phyloP scores from a whole-genome alignment of 1,284 basidiomycete genomes.

The Xanthoconium separans region DNA sequence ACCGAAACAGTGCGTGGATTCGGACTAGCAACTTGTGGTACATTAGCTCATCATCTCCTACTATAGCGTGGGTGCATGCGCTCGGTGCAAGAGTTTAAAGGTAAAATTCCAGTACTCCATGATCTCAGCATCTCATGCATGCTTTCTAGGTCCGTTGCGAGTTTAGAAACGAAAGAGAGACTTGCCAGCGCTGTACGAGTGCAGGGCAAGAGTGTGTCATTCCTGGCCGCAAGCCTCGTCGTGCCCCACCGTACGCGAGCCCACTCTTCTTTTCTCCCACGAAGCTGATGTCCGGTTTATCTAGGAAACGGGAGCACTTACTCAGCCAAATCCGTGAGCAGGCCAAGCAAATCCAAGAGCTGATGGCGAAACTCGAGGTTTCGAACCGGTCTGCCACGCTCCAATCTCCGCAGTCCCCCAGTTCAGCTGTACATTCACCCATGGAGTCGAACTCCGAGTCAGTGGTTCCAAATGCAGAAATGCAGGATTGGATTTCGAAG shows the following conservation, averaged over 20 bases:
- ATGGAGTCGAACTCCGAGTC: conserved; percentile 30
- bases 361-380: conserved; percentile 63
- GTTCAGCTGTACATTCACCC: conserved; percentile 22
- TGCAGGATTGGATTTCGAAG: conserved; percentile 72
- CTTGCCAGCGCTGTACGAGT: conserved; percentile 67
- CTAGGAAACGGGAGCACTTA: conserved; percentile 73
- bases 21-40: neutral
- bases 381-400: conserved; percentile 19
- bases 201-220: conserved; percentile 70
- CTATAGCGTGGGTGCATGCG: conserved; percentile 55
- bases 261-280: neutral
- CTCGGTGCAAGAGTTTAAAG: conserved; percentile 74
- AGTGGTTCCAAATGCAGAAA: conserved; percentile 38
- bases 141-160: conserved; percentile 61
- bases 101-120: conserved; percentile 27
- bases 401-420: conserved; percentile 33
- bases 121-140: neutral
- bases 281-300: conserved; percentile 5
- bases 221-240: conserved; percentile 72
- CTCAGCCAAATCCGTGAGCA: conserved; percentile 71
- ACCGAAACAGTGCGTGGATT: conserved; percentile 22
- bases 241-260: conserved; percentile 66
- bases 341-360: conserved; percentile 62
- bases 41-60: conserved; percentile 3
- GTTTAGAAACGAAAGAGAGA: conserved; percentile 63